Conservation (phyloP, 495 filamentous ascomycete species). For the Annulohypoxylon stygium region DNA sequence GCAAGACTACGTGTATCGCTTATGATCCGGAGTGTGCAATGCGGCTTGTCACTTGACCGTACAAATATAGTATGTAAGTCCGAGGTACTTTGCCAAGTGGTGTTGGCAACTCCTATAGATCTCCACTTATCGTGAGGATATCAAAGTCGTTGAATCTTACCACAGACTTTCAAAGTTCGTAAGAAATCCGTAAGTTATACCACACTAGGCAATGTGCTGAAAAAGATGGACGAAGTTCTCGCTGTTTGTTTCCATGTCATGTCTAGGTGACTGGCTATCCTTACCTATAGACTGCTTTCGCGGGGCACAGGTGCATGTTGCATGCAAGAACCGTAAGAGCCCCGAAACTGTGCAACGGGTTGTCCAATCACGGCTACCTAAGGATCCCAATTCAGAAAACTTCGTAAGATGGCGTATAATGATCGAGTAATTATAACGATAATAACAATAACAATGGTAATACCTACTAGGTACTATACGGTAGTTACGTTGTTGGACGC, state of each 20-base stretch:
- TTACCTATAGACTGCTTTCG: background rate
- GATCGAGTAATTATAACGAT: background rate
- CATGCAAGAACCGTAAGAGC: slow-evolving; percentile 11
- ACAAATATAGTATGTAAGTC: background rate
- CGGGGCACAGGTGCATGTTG: background rate
- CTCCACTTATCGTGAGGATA: background rate
- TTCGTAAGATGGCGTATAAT: slow-evolving; percentile 15
- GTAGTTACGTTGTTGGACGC: slow-evolving; percentile 4
- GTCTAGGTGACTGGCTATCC: background rate
- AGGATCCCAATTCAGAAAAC: slow-evolving; percentile 21
- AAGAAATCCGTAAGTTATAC: background rate
- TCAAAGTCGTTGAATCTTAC: background rate
- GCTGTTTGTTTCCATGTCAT: background rate
- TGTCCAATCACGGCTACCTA: slow-evolving; percentile 24
- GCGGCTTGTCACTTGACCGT: background rate
- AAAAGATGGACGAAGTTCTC: background rate
- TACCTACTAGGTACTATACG: background rate
- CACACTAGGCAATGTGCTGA: background rate
- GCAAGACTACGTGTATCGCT: background rate
- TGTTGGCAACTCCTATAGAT: background rate
- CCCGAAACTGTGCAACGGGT: background rate
- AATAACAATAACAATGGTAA: background rate
- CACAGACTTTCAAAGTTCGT: background rate
- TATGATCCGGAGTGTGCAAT: background rate
- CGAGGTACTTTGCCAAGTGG: background rate